Evolutionary conservation across 192 early-diverging fungal genomes (phyloP), one percentile per base, ranked within the genome.

Genomic region (Gorgonomyces haynaldii): DNA sequence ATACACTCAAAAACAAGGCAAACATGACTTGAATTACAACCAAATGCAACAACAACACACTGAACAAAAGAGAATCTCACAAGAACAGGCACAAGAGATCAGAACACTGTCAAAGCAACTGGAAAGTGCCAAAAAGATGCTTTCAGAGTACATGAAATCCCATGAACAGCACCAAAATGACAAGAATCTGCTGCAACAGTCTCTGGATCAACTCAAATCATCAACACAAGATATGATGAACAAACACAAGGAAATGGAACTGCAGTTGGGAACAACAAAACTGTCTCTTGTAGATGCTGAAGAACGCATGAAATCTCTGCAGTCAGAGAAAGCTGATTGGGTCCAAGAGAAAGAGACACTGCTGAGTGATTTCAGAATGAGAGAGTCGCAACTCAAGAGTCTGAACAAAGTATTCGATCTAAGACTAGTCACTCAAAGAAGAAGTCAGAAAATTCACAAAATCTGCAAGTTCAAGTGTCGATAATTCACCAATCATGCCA

Each of bases 381-480:
- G 77, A 7, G 86, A 89, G 55, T 56, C 57, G 12, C 79, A 83
- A 54, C 39, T 85, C 3, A 73, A 78, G 36, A 81, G 78, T 27
- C 34, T 85, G 9, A 85, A 86, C 57, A 86, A 81, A 66, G 85
- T 84, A 65, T 4, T 20, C 1, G n/a, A 22, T 23, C 22, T 16
- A 46, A 16, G 36, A 30, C 10, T 54, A 84, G 85, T 77, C 83
- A 2, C 60, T 88, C 5, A 82, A 83, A 41, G 85, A 88, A 15
- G 85, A 88, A 58, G 72, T 88, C 6, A 65, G 82, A 20, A 85
- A 83, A 50, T 50, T 83, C 1, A 74, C 61, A 27, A 15, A 34
- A 13, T 60, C 57, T 26, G 19, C 30, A 16, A 23, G 26, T 19
- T 52, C 37, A 5, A 43, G 23, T 16, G 37, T 52, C 2, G 50